These are phyloP conservation scores for Kondoa subrosea DNA, from an alignment of 768 basidiomycete genomes.

Conservation along the genomic window DNA sequence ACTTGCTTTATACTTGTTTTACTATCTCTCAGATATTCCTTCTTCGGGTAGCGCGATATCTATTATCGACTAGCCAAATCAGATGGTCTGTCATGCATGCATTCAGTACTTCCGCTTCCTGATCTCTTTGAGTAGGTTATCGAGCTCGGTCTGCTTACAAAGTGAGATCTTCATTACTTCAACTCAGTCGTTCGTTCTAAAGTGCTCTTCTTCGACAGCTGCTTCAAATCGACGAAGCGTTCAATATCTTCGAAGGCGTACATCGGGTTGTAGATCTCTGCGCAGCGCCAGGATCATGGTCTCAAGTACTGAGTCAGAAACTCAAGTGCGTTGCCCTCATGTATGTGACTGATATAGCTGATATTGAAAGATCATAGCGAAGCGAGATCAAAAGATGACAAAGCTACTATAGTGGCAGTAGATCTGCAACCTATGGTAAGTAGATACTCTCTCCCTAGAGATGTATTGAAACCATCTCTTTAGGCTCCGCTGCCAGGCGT, in stretches of 20 bases:
- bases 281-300: constrained; percentile 34
- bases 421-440: constrained; percentile 33
- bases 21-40: no score
- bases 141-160: constrained; percentile 32
- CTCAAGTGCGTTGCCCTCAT: constrained; percentile 26
- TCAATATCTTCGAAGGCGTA: constrained; percentile 27
- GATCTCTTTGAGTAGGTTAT: constrained; percentile 25
- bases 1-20: no score
- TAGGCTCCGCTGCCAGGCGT: constrained; percentile 36
- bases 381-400: constrained; percentile 13
- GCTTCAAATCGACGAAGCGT: constrained; percentile 31
- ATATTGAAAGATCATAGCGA: background rate
- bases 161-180: constrained; percentile 4
- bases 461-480: background rate
- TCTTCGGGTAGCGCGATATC: constrained; percentile 10
- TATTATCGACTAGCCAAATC: constrained; percentile 3
- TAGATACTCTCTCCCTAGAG: background rate
- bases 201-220: constrained; percentile 15
- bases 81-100: background rate
- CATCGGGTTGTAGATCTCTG: constrained; percentile 30
- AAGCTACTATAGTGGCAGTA: constrained; percentile 30
- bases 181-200: background rate
- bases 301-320: constrained; percentile 33
- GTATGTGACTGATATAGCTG: background rate
- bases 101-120: background rate